A percentile compares a stretch with the other conserved stretches of the same genome.
Conservation (phyloP, 1,284 basidiomycete species). For the Leccinum ambiguum region DNA sequence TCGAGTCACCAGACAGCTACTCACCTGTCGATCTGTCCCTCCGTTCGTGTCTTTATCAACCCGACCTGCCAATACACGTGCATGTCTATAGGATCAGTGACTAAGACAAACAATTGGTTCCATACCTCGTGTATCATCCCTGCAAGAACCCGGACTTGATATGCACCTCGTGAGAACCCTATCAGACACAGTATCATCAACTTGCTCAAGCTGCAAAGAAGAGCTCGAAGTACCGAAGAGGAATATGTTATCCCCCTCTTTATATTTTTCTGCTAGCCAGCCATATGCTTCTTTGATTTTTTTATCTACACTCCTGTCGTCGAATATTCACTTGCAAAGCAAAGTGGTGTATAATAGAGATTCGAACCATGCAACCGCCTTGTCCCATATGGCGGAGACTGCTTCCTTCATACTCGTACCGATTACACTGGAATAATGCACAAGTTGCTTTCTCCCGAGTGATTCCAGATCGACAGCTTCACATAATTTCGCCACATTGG, state of each 20-base stretch:
- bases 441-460: neutral
- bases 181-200: neutral
- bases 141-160: neutral
- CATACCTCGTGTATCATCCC: neutral
- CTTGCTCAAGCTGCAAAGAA: neutral
- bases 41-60: neutral
- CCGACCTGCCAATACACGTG: neutral
- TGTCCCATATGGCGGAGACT: neutral
- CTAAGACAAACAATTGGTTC: neutral
- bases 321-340: neutral
- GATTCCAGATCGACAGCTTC: neutral
- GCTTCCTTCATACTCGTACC: neutral
- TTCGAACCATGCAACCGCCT: neutral
- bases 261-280: neutral
- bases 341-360: neutral
- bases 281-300: neutral
- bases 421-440: neutral
- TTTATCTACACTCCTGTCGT: neutral
- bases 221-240: neutral
- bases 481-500: neutral
- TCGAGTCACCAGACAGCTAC: neutral
- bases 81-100: neutral
- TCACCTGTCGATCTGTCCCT: neutral
- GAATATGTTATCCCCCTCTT: neutral
- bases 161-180: neutral